These are phyloP conservation scores for Ocimum tenuiflorum DNA, from an alignment of 257 asterid species.

Conservation along the genomic window DNA sequence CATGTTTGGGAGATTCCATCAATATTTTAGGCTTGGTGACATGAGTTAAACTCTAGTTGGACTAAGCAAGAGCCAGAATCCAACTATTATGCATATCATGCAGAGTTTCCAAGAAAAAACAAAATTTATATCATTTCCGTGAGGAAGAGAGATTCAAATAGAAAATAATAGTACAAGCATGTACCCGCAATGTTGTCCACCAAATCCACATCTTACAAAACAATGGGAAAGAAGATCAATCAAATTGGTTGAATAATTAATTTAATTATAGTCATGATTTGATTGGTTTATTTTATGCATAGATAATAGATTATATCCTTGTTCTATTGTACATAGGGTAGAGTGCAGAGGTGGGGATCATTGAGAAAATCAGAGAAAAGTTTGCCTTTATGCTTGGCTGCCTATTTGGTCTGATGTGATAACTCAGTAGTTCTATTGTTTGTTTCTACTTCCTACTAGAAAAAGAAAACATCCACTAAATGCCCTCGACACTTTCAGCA, in stretches of 20 bases:
- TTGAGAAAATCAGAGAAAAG: no score
- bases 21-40: not conserved
- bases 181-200: not conserved
- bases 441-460: no score
- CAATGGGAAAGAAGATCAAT: not conserved
- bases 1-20: not conserved
- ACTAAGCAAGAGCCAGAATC: no score
- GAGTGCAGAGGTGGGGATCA: no score
- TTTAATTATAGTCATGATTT: not conserved
- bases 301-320: not conserved
- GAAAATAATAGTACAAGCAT: not conserved
- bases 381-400: no score
- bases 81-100: not conserved
- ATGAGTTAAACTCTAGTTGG: no score
- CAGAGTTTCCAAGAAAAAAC: not conserved
- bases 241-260: not conserved
- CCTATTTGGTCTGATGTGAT: no score
- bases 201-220: not conserved
- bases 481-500: no score
- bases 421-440: no score
- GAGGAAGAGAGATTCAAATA: not conserved
- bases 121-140: no score
- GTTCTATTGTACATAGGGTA: no score
- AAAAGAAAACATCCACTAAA: no score
- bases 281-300: not conserved